Percentiles rank a stretch among this genome's conserved stretches.
phyloP scores from a whole-genome alignment of 225 moss, liverwort and hornwort genomes.

The Physcomitrellopsis africana region DNA sequence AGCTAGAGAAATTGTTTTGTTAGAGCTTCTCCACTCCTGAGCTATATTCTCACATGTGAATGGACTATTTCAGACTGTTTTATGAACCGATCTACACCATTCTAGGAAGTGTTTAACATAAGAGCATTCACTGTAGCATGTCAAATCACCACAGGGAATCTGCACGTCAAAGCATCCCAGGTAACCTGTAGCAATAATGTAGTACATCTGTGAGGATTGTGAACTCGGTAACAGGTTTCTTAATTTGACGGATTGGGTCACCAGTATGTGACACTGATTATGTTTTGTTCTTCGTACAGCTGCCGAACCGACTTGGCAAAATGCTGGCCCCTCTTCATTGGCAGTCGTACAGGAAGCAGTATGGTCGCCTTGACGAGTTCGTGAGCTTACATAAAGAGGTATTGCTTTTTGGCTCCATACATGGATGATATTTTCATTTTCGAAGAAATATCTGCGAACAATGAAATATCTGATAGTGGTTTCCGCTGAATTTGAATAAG shows the following conservation, averaged over 20 bases:
- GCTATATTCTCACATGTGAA: no score
- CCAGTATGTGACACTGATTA: constrained; percentile 9
- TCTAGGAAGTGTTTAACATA: no score
- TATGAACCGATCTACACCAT: no score
- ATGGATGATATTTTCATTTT: background rate
- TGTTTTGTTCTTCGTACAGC: constrained; percentile 48
- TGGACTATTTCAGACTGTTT: no score
- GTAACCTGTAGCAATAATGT: no score
- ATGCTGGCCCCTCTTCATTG: constrained; percentile 97
- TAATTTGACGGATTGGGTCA: background rate
- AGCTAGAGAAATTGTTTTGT: background rate
- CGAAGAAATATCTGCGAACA: background rate
- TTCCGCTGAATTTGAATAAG: background rate
- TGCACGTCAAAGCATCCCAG: no score
- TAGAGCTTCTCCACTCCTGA: no score
- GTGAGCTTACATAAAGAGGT: constrained; percentile 91
- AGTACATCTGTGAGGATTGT: no score
- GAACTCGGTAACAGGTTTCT: no score
- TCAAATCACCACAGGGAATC: no score
- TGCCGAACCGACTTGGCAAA: constrained; percentile 93
- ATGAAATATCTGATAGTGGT: background rate
- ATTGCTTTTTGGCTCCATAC: background rate
- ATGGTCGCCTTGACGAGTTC: constrained; percentile 95
- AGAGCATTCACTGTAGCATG: no score
- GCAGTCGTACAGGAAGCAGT: constrained; percentile 94